Evolutionary conservation across 352 stramenopile species (phyloP).

Genomic region (Phytophthora hybrid): DNA sequence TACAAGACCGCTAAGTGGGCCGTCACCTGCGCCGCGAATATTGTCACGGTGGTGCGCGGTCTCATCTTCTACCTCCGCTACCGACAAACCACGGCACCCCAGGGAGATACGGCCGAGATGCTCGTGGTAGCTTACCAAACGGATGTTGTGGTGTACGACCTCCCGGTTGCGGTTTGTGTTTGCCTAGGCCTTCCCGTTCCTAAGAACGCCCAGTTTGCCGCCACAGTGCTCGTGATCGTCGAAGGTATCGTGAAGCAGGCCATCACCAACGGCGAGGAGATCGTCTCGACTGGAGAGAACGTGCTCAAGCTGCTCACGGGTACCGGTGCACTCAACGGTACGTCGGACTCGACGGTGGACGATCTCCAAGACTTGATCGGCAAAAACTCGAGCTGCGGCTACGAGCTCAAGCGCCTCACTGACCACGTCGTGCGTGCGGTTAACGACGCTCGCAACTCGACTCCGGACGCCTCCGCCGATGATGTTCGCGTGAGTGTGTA

Average conservation of each 20-base stretch:
- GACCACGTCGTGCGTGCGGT: constrained; percentile 30
- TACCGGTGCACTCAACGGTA: constrained; percentile 19
- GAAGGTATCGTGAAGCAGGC: constrained; percentile 34
- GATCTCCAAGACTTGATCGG: constrained; percentile 35
- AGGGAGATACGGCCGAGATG: constrained; percentile 26
- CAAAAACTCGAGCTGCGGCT: constrained; percentile 31
- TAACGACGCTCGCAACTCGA: constrained; percentile 20
- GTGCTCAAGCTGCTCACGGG: constrained; percentile 28
- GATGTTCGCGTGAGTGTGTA: constrained; percentile 30
- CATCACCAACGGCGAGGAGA: constrained; percentile 29
- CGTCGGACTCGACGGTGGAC: constrained; percentile 16
- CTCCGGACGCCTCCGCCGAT: constrained; percentile 14
- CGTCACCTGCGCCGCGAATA: constrained; percentile 30
- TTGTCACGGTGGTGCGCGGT: constrained; percentile 14
- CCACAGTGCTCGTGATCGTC: constrained; percentile 20
- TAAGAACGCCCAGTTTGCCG: constrained; percentile 13
- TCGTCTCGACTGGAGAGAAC: constrained; percentile 30
- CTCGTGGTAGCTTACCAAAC: constrained; percentile 30
- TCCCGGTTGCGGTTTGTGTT: constrained; percentile 54
- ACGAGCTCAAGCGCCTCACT: constrained; percentile 35
- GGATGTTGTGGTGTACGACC: constrained; percentile 57
- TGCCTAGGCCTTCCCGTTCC: constrained; percentile 53
- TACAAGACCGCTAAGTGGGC: constrained; percentile 22
- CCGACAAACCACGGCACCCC: constrained; percentile 21
- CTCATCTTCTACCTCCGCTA: constrained; percentile 45